These are phyloP conservation scores for Aspergillus ibericus DNA, from an alignment of 2,329 filamentous ascomycete genomes.

Conservation along the genomic window DNA sequence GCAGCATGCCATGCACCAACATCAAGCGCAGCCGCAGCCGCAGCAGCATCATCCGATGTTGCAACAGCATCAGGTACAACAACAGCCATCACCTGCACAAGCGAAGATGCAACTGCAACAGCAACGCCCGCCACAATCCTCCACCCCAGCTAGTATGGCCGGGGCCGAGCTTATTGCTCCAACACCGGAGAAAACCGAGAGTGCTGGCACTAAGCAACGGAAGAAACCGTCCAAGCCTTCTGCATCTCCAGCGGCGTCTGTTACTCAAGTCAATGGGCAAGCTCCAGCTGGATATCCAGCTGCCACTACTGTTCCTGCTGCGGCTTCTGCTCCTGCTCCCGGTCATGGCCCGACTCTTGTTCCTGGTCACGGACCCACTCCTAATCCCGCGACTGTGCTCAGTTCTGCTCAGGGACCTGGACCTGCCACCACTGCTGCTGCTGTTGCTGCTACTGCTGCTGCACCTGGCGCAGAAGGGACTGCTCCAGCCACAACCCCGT, in stretches of 20 bases:
- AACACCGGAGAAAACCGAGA: conserved; percentile 10
- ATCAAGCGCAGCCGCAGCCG: conserved; percentile 18
- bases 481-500: not conserved
- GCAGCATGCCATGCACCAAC: conserved; percentile 17
- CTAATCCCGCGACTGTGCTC: not conserved
- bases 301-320: not conserved
- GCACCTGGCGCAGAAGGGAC: not conserved
- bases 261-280: conserved; percentile 17
- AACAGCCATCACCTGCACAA: conserved; percentile 4
- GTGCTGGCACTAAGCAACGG: conserved; percentile 10
- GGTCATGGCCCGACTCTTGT: not conserved
- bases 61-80: conserved; percentile 20
- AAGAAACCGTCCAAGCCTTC: conserved; percentile 12
- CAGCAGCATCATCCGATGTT: conserved; percentile 19
- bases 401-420: not conserved
- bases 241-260: conserved; percentile 7
- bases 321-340: not conserved
- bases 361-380: not conserved
- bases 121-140: conserved; percentile 8
- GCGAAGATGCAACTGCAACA: conserved; percentile 2
- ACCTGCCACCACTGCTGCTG: not conserved
- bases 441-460: not conserved
- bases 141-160: conserved; percentile 13
- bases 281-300: conserved; percentile 8
- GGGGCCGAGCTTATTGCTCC: conserved; percentile 2